phyloP scores from a whole-genome alignment of 2,329 filamentous ascomycete species.

The Trichophyton simii region DNA sequence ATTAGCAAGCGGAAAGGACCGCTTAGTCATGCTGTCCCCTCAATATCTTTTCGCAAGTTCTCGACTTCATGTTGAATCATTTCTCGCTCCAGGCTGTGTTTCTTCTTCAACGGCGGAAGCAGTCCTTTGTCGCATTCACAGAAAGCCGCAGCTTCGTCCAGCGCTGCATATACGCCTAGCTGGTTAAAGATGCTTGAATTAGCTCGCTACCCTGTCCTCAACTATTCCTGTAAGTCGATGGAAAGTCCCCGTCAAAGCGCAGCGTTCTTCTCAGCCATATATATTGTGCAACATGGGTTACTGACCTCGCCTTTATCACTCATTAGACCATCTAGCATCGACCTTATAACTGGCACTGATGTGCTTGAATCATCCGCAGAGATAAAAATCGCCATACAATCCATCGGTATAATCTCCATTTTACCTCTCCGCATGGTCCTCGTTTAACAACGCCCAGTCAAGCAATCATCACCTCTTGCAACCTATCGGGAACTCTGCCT shows the following conservation, averaged over 20 bases:
- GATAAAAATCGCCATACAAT: neutral
- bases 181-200: constrained; percentile 25
- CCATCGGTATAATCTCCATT: neutral
- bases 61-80: constrained; percentile 3
- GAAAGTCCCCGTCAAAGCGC: neutral
- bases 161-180: constrained; percentile 12
- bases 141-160: neutral
- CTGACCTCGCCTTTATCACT: neutral
- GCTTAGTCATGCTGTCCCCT: constrained; percentile 7
- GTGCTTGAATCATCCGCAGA: neutral
- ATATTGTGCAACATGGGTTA: neutral
- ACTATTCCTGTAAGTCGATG: constrained; percentile 21
- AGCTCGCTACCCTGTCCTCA: constrained; percentile 15
- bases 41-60: neutral
- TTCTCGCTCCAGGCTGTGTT: neutral
- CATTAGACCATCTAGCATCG: neutral
- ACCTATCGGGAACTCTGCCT: neutral
- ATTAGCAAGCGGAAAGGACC: neutral
- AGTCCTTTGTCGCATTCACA: neutral
- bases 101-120: constrained; percentile 1
- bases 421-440: constrained; percentile 1
- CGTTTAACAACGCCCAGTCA: neutral
- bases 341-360: constrained; percentile 5
- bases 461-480: neutral
- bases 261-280: neutral